Evolutionary conservation across 1,139 yeast genomes (phyloP), one percentile per base, ranked within the genome.

Genomic region (Blastobotrys elegans): DNA sequence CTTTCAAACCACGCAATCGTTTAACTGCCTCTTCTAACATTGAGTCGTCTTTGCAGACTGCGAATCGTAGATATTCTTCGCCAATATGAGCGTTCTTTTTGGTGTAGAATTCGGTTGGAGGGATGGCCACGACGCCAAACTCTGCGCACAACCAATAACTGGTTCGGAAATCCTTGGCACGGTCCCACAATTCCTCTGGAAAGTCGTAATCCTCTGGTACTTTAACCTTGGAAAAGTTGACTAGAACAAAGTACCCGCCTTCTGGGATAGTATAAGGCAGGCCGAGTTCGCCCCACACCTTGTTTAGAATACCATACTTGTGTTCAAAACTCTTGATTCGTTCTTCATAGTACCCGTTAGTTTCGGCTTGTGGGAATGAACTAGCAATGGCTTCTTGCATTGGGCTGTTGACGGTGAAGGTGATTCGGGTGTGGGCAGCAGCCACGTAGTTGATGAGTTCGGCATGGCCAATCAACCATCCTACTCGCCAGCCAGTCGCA

Each of bases 401-500:
- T n/a, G 97, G 97, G 22, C 95, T 81, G 44, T 96, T 96, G 1
- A 89, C 79, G 7, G 92, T 75, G 67, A 88, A 88, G 62, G 95
- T 85, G 56, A 90, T 88, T 67, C 98, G 79, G 1, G 96, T 88
- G 66, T 92, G 96, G 1, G 97, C 98, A 31, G 87, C 80, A 8
- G 89, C 76, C 2, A 83, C 95, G 63, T 85, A 87, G 56, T 83
- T 80, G 60, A 92, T 75, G 57, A 90, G 72, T 22, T 83, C 84
- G n/a, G 86, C 76, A 46, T 86, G 84, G 5, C 97, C 97, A 54
- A 90, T 83, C 34, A 90, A 76, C 92, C 95, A 92, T 46, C 98
- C 98, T 47, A 92, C 79, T 72, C 98, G 81, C 97, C 97, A 92
- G 48, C 98, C 98, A 22, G 98, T 92, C 36, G 96, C 96, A 22